Evolutionary conservation across 768 basidiomycete species (phyloP).

Genomic region (Suillus tomentosus): DNA sequence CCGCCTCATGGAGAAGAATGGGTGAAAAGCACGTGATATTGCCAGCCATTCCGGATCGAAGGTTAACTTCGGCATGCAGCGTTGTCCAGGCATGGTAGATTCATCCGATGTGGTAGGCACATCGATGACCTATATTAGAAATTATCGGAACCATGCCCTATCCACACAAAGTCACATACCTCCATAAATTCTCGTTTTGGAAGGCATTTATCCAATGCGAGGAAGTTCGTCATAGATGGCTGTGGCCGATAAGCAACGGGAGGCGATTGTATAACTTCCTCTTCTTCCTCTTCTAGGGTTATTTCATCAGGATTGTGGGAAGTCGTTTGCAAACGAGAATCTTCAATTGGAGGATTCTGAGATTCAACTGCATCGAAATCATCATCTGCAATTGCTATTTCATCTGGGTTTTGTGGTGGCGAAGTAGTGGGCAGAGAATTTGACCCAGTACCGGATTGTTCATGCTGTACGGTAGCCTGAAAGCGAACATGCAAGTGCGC

Average conservation of each 20-base stretch:
- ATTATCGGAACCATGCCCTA: neutral
- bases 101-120: conserved; percentile 36
- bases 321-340: conserved; percentile 36
- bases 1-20: conserved; percentile 61
- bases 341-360: conserved; percentile 9
- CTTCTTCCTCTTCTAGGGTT: conserved; percentile 47
- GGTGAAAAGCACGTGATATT: conserved; percentile 84
- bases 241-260: conserved; percentile 22
- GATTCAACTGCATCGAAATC: conserved; percentile 25
- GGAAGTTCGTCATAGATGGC: conserved; percentile 63
- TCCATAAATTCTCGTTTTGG: conserved; percentile 78
- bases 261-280: conserved; percentile 39
- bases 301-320: conserved; percentile 54
- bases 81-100: conserved; percentile 15
- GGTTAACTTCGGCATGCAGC: conserved; percentile 43
- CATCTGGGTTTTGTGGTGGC: conserved; percentile 37
- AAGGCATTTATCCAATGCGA: conserved; percentile 91
- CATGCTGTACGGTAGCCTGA: conserved; percentile 65
- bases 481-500: conserved; percentile 91
- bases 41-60: conserved; percentile 96
- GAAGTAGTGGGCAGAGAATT: neutral
- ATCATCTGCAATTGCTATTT: conserved; percentile 40
- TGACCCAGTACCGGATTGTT: conserved; percentile 17
- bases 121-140: conserved; percentile 65
- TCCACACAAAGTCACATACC: conserved; percentile 40